These are phyloP conservation scores for Penicillium waksmanii DNA, from an alignment of 495 filamentous ascomycete species.

Conservation along the genomic window DNA sequence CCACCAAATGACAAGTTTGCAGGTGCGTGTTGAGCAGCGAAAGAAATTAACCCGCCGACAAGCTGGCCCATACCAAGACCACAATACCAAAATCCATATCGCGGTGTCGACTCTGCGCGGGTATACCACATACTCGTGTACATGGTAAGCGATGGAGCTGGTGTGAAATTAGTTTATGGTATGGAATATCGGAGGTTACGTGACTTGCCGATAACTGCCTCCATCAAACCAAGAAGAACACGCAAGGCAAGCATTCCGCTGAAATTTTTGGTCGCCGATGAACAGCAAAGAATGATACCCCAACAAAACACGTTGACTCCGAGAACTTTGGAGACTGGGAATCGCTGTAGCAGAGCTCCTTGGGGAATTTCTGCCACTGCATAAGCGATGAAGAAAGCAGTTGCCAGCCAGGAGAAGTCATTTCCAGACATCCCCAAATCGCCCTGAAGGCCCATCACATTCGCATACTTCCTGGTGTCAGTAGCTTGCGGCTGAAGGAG, in stretches of 20 bases:
- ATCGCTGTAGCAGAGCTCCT: slow-evolving; percentile 54
- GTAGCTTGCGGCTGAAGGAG: background rate
- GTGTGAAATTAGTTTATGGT: background rate
- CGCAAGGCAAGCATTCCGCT: slow-evolving; percentile 47
- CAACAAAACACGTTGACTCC: slow-evolving; percentile 58
- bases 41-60: slow-evolving; percentile 62
- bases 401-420: slow-evolving; percentile 58
- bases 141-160: slow-evolving; percentile 55
- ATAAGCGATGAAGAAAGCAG: slow-evolving; percentile 60
- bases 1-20: slow-evolving; percentile 42
- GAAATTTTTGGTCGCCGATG: slow-evolving; percentile 57
- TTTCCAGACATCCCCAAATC: slow-evolving; percentile 55
- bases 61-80: slow-evolving; percentile 68
- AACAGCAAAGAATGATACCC: slow-evolving; percentile 62
- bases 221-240: slow-evolving; percentile 66
- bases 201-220: slow-evolving; percentile 57
- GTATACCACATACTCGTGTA: slow-evolving; percentile 63
- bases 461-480: slow-evolving; percentile 50
- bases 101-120: slow-evolving; percentile 60
- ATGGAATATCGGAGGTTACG: background rate
- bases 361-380: slow-evolving; percentile 57
- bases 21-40: slow-evolving; percentile 61
- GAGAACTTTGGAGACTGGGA: slow-evolving; percentile 62
- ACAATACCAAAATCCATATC: slow-evolving; percentile 68
- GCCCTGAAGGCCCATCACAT: slow-evolving; percentile 58